Conservation (phyloP, 495 filamentous ascomycete species). For the Talaromyces trachyspermus region DNA sequence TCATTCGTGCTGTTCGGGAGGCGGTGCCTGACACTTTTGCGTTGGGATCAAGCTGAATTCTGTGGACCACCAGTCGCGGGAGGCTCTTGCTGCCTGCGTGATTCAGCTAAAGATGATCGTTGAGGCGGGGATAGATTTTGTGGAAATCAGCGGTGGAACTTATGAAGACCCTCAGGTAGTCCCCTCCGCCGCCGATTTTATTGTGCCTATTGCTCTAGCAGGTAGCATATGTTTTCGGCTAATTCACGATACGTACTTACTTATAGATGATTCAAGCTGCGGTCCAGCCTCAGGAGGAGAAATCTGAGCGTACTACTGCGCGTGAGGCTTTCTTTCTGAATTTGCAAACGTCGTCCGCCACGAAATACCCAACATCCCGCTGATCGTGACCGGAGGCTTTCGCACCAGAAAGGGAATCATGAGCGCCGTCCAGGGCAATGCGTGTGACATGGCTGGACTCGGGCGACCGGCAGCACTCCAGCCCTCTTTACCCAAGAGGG, state of each 20-base stretch:
- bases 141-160: slow-evolving; percentile 53
- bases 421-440: slow-evolving; percentile 38
- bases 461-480: slow-evolving; percentile 45
- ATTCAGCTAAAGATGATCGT: slow-evolving; percentile 45
- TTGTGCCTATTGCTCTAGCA: too few relatives aligned
- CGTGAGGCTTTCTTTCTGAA: slow-evolving; percentile 59
- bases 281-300: slow-evolving; percentile 7
- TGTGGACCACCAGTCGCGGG: slow-evolving; percentile 39
- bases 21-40: slow-evolving; percentile 41
- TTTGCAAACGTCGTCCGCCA: slow-evolving; percentile 41
- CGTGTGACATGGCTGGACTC: slow-evolving; percentile 54
- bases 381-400: slow-evolving; percentile 52
- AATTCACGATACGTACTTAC: not conserved
- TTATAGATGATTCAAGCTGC: slow-evolving; percentile 17
- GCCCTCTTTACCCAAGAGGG: slow-evolving; percentile 35
- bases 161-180: slow-evolving; percentile 48
- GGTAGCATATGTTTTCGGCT: too few relatives aligned
- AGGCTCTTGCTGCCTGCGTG: slow-evolving; percentile 41
- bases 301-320: slow-evolving; percentile 33
- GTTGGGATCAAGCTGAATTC: slow-evolving; percentile 60
- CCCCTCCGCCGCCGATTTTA: too few relatives aligned
- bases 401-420: slow-evolving; percentile 47
- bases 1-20: slow-evolving; percentile 34
- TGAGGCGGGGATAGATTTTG: slow-evolving; percentile 51
- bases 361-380: slow-evolving; percentile 33